Evolutionary conservation across 2,329 filamentous ascomycete species (phyloP).

Genomic region (Nemania serpens): DNA sequence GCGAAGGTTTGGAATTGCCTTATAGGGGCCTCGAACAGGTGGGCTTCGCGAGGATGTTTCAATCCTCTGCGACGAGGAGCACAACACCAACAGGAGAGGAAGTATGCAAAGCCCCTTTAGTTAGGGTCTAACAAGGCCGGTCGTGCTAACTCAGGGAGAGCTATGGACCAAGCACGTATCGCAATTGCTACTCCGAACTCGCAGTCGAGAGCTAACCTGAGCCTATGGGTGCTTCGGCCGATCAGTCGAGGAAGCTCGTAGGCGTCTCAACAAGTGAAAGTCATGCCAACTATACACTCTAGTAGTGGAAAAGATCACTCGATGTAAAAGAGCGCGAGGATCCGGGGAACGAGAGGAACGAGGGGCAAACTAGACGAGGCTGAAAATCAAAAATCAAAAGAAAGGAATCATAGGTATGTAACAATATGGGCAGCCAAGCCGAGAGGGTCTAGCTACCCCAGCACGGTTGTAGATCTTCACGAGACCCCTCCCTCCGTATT

Average conservation of each 20-base stretch:
- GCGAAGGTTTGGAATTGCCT: slow-evolving; percentile 4
- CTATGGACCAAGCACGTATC: not conserved
- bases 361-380: slow-evolving; percentile 23
- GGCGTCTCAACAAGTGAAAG: slow-evolving; percentile 12
- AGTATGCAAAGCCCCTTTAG: not conserved
- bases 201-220: slow-evolving; percentile 1
- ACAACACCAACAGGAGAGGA: not conserved
- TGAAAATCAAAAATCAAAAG: slow-evolving; percentile 16
- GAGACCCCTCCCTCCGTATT: slow-evolving; percentile 32
- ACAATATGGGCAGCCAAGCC: slow-evolving; percentile 16
- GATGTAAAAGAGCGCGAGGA: slow-evolving; percentile 18
- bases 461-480: slow-evolving; percentile 24
- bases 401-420: slow-evolving; percentile 4
- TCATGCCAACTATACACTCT: slow-evolving; percentile 11
- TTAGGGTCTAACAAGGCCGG: not conserved
- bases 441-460: slow-evolving; percentile 18
- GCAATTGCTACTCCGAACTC: not conserved
- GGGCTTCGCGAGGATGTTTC: slow-evolving; percentile 5
- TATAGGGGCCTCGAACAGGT: slow-evolving; percentile 4
- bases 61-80: not conserved
- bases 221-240: not conserved
- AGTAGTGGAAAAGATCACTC: slow-evolving; percentile 2
- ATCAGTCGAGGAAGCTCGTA: not conserved
- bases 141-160: slow-evolving; percentile 3
- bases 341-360: slow-evolving; percentile 2